A percentile compares a stretch with the other conserved stretches of the same genome.
phyloP scores from a whole-genome alignment of 2,329 filamentous ascomycete species.

The Ophiostoma tasmaniense region DNA sequence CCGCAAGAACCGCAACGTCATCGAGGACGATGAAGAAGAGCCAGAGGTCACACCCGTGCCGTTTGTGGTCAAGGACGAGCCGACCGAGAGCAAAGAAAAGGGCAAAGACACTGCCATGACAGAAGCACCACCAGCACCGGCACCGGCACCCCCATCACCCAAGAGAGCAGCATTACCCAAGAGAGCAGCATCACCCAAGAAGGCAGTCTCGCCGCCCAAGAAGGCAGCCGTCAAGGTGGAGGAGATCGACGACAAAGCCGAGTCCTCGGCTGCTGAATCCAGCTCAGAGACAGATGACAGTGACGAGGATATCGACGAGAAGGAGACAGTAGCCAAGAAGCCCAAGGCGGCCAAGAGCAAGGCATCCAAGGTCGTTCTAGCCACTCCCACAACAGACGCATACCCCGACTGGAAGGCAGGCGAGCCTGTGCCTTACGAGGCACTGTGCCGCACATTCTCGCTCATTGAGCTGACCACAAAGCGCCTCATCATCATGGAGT shows the following conservation, averaged over 20 bases:
- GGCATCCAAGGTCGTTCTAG: constrained; percentile 64
- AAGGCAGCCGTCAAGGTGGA: constrained; percentile 35
- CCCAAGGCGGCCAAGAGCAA: constrained; percentile 51
- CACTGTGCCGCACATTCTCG: constrained; percentile 88
- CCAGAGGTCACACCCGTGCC: background rate
- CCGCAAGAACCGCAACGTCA: constrained; percentile 38
- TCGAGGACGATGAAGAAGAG: constrained; percentile 45
- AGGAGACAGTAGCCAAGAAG: constrained; percentile 45
- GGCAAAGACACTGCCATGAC: background rate
- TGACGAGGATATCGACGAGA: constrained; percentile 34
- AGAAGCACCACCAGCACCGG: background rate
- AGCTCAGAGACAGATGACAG: constrained; percentile 23
- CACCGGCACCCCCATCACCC: background rate
- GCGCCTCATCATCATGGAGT: constrained; percentile 74
- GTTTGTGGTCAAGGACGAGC: constrained; percentile 8
- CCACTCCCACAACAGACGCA: constrained; percentile 66
- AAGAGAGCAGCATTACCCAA: background rate
- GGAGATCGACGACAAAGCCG: constrained; percentile 42
- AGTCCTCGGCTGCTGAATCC: constrained; percentile 31
- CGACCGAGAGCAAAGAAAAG: background rate
- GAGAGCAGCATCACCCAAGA: background rate
- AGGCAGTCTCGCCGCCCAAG: constrained; percentile 1
- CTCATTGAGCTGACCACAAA: constrained; percentile 93
- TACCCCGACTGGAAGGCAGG: constrained; percentile 93
- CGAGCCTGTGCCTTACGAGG: constrained; percentile 84